Conservation (phyloP, 768 basidiomycete genomes). For the Termitomyces sp. region DNA sequence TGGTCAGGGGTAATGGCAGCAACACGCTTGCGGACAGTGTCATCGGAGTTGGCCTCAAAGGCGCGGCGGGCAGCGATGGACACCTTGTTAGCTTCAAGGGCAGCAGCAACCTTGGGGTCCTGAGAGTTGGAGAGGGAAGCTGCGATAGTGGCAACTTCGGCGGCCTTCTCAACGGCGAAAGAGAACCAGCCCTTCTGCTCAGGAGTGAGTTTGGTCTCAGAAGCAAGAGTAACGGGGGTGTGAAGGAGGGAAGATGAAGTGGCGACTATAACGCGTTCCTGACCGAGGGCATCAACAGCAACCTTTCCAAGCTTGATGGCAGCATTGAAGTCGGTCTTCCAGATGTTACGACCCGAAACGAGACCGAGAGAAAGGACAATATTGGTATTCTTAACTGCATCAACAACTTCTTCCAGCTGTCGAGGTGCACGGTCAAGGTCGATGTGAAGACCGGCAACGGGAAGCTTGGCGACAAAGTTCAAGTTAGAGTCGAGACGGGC, state of each 20-base stretch:
- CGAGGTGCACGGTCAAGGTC: slow-evolving; percentile 91
- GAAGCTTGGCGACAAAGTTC: slow-evolving; percentile 84
- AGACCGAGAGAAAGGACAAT: slow-evolving; percentile 88
- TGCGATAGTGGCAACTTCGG: slow-evolving; percentile 85
- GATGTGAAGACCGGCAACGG: slow-evolving; percentile 90
- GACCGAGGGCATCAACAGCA: slow-evolving; percentile 77
- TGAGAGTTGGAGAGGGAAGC: slow-evolving; percentile 82
- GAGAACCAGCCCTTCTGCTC: slow-evolving; percentile 98
- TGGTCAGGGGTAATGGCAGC: slow-evolving; percentile 82
- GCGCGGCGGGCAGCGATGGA: slow-evolving; percentile 93
- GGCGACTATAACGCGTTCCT: slow-evolving; percentile 85
- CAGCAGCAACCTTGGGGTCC: slow-evolving; percentile 59
- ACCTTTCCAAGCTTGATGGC: slow-evolving; percentile 80
- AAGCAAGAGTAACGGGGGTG: slow-evolving; percentile 92
- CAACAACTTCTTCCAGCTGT: slow-evolving; percentile 80
- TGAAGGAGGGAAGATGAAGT: slow-evolving; percentile 98
- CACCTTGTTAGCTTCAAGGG: slow-evolving; percentile 81
- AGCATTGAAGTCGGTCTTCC: slow-evolving; percentile 92
- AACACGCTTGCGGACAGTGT: slow-evolving; percentile 92
- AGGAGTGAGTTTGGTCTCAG: slow-evolving; percentile 83
- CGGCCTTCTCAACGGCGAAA: slow-evolving; percentile 94
- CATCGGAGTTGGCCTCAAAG: slow-evolving; percentile 92
- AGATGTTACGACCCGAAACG: slow-evolving; percentile 98
- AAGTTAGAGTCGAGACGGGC: slow-evolving; percentile 92
- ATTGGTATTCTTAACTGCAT: slow-evolving; percentile 76